These are phyloP conservation scores for Hsuehochloa calcarea DNA, from an alignment of 176 grass and related monocot genomes.

Conservation along the genomic window DNA sequence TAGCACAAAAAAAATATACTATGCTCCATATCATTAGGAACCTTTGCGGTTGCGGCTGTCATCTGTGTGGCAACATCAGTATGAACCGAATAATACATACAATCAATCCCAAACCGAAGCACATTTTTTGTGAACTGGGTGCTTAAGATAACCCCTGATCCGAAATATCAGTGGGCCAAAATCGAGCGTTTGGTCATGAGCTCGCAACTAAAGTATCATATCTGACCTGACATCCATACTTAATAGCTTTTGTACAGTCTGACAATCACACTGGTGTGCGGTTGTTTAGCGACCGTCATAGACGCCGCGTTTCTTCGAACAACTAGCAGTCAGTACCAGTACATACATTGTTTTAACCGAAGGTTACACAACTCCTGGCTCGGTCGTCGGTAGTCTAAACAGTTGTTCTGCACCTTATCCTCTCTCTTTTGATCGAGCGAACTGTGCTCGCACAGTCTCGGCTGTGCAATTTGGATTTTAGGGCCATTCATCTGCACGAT, in stretches of 20 bases:
- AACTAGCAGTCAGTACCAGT: background rate
- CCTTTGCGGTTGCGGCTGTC: background rate
- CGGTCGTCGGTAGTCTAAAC: background rate
- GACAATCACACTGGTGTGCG: slow-evolving; percentile 7
- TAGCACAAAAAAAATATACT: background rate
- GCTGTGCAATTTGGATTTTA: slow-evolving; percentile 24
- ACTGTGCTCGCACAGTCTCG: background rate
- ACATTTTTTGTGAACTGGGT: background rate
- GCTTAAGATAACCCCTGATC: background rate
- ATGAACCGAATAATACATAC: background rate
- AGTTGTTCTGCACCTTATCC: background rate
- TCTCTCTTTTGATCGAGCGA: background rate
- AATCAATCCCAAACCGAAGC: background rate
- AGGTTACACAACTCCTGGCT: background rate
- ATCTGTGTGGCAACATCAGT: background rate
- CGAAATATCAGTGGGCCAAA: background rate
- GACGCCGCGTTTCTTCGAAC: background rate
- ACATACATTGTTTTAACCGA: background rate
- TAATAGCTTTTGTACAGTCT: background rate
- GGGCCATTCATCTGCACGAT: background rate
- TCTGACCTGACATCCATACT: background rate
- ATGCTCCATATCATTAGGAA: background rate
- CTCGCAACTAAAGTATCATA: background rate
- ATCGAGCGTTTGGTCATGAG: background rate
- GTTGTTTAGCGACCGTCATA: background rate